These are phyloP conservation scores for Diaporthe nobilis DNA, from an alignment of 2,329 filamentous ascomycete species.

Conservation along the genomic window DNA sequence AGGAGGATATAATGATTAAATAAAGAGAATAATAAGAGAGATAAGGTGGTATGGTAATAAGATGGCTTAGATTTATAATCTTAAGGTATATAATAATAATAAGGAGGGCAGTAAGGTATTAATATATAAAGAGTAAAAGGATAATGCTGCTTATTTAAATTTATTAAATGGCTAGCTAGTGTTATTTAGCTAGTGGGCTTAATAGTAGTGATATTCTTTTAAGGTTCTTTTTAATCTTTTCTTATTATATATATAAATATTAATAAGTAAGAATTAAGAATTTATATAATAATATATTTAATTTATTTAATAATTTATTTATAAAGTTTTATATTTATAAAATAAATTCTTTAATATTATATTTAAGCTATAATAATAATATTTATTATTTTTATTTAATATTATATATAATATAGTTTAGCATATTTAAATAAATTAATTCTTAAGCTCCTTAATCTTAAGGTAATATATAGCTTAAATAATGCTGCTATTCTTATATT, in stretches of 20 bases:
- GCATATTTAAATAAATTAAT: not conserved
- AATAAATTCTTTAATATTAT: not conserved
- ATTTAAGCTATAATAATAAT: not conserved
- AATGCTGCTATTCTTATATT: rapidly evolving
- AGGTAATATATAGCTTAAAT: not conserved
- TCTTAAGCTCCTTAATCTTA: not conserved
- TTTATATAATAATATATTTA: not conserved
- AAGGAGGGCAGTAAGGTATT: not conserved
- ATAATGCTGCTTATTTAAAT: not conserved
- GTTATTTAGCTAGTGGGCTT: not conserved
- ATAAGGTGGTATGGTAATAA: not conserved
- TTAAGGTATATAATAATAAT: not conserved
- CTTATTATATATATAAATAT: not conserved
- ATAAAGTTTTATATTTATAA: not conserved
- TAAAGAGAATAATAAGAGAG: too few relatives aligned
- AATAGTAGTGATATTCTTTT: not conserved
- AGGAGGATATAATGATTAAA: not conserved
- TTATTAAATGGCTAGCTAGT: too few relatives aligned
- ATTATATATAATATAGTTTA: not conserved
- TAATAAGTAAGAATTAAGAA: not conserved
- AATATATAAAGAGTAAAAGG: not conserved
- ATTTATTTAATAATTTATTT: not conserved
- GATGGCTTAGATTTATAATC: not conserved
- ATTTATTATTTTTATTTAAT: not conserved
- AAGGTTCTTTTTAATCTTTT: not conserved